Conservation (phyloP, 441 rosid species). For the Adansonia rubrostipa region DNA sequence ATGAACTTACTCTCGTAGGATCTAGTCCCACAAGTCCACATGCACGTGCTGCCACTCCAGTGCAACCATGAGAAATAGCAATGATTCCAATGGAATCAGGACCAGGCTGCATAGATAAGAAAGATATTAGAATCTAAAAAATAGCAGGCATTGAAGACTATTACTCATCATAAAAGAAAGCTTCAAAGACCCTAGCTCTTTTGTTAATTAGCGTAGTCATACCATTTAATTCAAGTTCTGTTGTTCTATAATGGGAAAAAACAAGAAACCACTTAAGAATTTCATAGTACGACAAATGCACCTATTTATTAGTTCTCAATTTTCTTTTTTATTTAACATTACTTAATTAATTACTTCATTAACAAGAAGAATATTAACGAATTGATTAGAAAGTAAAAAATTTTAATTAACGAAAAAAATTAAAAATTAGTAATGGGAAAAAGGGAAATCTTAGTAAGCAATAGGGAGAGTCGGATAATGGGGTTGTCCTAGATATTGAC, state of each 20-base stretch:
- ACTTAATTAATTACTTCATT: background rate
- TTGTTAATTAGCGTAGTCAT: background rate
- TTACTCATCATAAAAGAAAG: background rate
- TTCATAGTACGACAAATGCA: background rate
- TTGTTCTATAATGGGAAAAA: background rate
- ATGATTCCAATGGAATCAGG: conserved; percentile 94
- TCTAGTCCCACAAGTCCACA: conserved; percentile 78
- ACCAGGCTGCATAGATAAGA: conserved; percentile 62
- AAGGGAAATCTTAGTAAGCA: background rate
- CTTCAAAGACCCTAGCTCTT: background rate
- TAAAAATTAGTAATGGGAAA: background rate
- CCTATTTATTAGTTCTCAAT: background rate
- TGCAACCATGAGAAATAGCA: conserved; percentile 81
- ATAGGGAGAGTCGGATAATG: conserved; percentile 24
- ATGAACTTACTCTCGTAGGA: conserved; percentile 60
- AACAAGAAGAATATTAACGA: background rate
- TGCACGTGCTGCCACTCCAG: conserved; percentile 81
- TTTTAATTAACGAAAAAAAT: background rate
- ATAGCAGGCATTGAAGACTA: conserved; percentile 17
- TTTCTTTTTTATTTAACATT: background rate
- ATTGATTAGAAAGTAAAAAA: background rate
- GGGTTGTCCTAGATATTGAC: conserved; percentile 21
- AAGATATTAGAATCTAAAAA: background rate
- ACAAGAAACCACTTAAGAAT: background rate
- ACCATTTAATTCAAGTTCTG: background rate